These are phyloP conservation scores for Musa itinerans DNA, from an alignment of 176 grass and related monocot genomes.

Conservation along the genomic window DNA sequence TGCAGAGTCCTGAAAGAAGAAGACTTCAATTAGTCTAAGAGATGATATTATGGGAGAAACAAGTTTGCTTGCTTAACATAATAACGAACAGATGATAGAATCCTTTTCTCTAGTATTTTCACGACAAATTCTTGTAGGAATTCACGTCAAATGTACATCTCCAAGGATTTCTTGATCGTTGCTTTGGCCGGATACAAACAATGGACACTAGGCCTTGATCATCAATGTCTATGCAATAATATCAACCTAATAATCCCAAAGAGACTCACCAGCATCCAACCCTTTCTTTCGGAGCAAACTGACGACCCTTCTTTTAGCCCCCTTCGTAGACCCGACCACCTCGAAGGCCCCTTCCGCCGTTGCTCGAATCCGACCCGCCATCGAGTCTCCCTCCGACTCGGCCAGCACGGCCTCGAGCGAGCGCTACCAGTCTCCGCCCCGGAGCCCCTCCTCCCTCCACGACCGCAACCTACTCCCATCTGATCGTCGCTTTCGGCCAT, in stretches of 20 bases:
- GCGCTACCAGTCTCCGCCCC: too few species aligned
- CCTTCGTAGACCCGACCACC: conserved; percentile 10
- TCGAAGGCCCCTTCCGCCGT: conserved; percentile 45
- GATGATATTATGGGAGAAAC: too few species aligned
- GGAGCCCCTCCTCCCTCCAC: not conserved
- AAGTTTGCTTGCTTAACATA: too few species aligned
- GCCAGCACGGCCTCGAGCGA: too few species aligned
- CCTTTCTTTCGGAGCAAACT: conserved; percentile 31
- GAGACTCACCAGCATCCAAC: conserved; percentile 38
- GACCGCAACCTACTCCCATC: conserved; percentile 17
- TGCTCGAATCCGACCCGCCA: conserved; percentile 20
- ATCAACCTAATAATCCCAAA: too few species aligned
- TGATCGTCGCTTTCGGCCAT: not conserved
- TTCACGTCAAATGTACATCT: not conserved
- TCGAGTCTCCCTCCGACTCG: conserved; percentile 28
- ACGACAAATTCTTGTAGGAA: too few species aligned
- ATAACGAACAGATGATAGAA: too few species aligned
- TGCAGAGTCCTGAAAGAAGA: conserved; percentile 39
- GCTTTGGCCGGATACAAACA: too few species aligned
- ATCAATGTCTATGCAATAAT: too few species aligned
- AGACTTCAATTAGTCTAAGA: too few species aligned
- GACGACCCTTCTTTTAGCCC: conserved; percentile 22
- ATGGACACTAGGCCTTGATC: too few species aligned
- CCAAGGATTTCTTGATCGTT: not conserved
- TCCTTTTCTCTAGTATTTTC: too few species aligned